Evolutionary conservation across 1,284 basidiomycete genomes (phyloP).

Genomic region (Chalciporus sp.): DNA sequence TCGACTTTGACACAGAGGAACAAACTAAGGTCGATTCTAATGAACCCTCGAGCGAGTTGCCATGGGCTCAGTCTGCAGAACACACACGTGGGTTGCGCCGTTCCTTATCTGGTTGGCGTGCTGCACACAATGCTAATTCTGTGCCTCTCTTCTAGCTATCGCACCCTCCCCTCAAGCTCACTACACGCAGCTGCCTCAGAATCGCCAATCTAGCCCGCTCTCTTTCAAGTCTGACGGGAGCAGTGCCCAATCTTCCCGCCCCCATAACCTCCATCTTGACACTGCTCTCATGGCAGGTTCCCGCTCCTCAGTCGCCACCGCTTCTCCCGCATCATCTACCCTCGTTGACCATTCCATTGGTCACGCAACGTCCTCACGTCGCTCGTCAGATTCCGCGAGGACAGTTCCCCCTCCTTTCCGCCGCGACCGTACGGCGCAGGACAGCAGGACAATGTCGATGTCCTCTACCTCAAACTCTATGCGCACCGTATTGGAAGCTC

Average conservation of each 20-base stretch:
- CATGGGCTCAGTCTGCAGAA: constrained; percentile 52
- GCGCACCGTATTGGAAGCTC: constrained; percentile 38
- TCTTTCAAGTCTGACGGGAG: constrained; percentile 32
- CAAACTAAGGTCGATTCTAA: constrained; percentile 47
- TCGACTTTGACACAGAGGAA: constrained; percentile 53
- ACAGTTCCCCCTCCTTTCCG: constrained; percentile 49
- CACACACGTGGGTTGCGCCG: constrained; percentile 35
- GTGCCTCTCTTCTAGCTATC: constrained; percentile 26
- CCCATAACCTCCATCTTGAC: constrained; percentile 51
- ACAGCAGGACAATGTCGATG: constrained; percentile 77
- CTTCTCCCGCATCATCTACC: constrained; percentile 58
- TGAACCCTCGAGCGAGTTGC: constrained; percentile 60
- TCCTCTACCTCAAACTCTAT: constrained; percentile 57
- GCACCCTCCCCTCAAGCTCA: constrained; percentile 28
- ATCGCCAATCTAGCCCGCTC: constrained; percentile 39
- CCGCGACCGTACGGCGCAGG: constrained; percentile 59
- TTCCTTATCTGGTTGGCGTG: constrained; percentile 30
- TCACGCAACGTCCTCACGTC: constrained; percentile 37
- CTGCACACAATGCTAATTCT: constrained; percentile 34
- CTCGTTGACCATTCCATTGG: constrained; percentile 45
- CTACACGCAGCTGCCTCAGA: constrained; percentile 27
- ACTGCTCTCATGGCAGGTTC: constrained; percentile 41
- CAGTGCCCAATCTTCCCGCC: constrained; percentile 33
- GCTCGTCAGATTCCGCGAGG: constrained; percentile 58
- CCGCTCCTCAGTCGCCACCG: constrained; percentile 43